Base-by-base conservation (phyloP, 805 yeast genomes). In the Jamesozyma piceae region DNA sequence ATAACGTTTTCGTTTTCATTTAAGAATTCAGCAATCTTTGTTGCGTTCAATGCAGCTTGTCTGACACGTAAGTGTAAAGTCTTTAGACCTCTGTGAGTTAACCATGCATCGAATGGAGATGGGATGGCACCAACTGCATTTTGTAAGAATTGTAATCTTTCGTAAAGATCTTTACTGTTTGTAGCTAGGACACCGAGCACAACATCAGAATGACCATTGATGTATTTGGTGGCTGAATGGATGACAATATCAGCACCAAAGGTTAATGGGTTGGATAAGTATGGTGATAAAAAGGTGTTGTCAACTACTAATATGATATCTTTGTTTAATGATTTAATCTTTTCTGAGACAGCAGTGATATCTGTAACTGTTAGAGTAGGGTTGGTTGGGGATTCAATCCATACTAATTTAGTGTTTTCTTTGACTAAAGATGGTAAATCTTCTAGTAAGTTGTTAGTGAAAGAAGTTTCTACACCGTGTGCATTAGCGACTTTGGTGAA, bases 181-280 rank as follows among this genome's bases (percentile, higher is more conserved):
- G 86, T 77, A 41, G 83, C 87, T 48, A 83, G 75, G 42, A 83
- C 79, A 55, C 95, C 95, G 70, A 85, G 75, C 40, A 86, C 92
- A 19, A 86, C 95, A 60, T 86, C 95, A 21, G 94, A 83, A 68
- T 86, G 95, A 51, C 95, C 95, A 59, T 85, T 86, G 66, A 86
- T 79, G 71, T 83, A 87, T 66, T 86, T 86, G 58, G 95, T 84
- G 48, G 85, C 94, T 15, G 92, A 82, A 68, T 86, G 95, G 36
- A 83, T 82, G 39, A 86, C 94, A 47, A 85, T 75, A 58, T 86
- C 95, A 43, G 92, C 95, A 52, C 95, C 95, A 52, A 72, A 79
- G 49, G 65, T 68, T 61, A 86, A 73, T 50, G 95, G 95, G 71
- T 83, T 85, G 50, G 88, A 85, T 56, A 85, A 67, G 69, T 85